These are phyloP conservation scores for Castanea crenata DNA, from an alignment of 306 rosid genomes.

Conservation along the genomic window DNA sequence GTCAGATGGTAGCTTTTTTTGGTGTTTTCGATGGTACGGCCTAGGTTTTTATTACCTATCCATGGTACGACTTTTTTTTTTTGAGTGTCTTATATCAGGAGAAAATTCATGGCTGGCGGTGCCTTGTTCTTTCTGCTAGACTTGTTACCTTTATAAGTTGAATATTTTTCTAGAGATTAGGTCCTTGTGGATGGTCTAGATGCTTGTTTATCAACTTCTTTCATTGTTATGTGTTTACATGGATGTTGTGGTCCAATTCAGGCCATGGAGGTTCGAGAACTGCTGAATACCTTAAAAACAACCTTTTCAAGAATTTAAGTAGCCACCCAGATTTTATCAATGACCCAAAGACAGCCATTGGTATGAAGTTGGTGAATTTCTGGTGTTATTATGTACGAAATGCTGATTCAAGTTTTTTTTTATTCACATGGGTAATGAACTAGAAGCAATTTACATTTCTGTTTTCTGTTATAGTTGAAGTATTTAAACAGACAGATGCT, in stretches of 20 bases:
- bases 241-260: conserved; percentile 23
- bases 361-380: conserved; percentile 37
- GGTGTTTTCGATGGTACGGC: conserved; percentile 90
- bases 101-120: not conserved
- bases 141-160: not conserved
- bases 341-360: conserved; percentile 78
- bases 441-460: conserved; percentile 17
- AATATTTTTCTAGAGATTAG: not conserved
- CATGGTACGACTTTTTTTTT: conserved; percentile 6
- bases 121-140: conserved; percentile 6
- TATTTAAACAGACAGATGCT: conserved; percentile 73
- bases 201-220: conserved; percentile 10
- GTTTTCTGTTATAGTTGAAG: conserved; percentile 57
- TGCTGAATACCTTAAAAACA: conserved; percentile 78
- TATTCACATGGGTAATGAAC: conserved; percentile 21
- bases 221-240: conserved; percentile 5
- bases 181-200: not conserved
- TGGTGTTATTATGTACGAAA: not conserved
- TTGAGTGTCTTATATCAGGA: not conserved
- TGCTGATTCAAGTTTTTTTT: conserved; percentile 16
- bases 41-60: conserved; percentile 14
- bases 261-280: conserved; percentile 93
- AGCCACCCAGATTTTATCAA: conserved; percentile 73
- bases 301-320: conserved; percentile 74
- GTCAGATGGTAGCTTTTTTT: conserved; percentile 84